Evolutionary conservation across 495 filamentous ascomycete species (phyloP), one percentile per base, ranked within the genome.

Genomic region (Xylaria venustula): DNA sequence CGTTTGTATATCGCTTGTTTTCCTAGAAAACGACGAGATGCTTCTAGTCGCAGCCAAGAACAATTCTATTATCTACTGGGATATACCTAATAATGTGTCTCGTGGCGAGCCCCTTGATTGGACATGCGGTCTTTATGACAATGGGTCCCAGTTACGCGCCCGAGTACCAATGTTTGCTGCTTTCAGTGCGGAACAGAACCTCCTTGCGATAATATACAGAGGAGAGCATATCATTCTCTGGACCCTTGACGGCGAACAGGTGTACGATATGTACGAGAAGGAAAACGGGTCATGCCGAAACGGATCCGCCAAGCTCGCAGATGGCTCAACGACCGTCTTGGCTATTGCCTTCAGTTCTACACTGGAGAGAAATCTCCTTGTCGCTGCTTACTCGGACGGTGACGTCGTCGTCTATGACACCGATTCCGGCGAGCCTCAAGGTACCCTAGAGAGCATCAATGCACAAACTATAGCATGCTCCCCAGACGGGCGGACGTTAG

Each of bases 181-280:
- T 23, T 58, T 73, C 6, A 45, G 60, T 30, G 36, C 47, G 0
- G 56, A 63, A 12, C 36, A 50, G n/a, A 58, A 62, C 23, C 64
- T 73, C 14, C 47, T 74, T 1, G 71, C 72, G 7, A 56, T 71
- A 6, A 42, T 65, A 23, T 71, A 70, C 11, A 32, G 61, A 22
- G 70, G 66, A 26, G 54, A 68, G 54, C 65, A 71, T 23, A 66
- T 72, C 23, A 40, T 68, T 2, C 41, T 72, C 1, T 71, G 68
- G 65, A 19, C 50, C 26, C 19, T 41, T 8, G 68, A 72, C 23
- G 25, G 65, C 20, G 69, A 68, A n/a, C 34, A 55, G 17, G 41
- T 66, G 8, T 30, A 66, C 8, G 65, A 71, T 11, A 60, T 62
- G 1, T 72, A 67, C 46, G 63, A 57, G 12, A 71, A 64, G 51